A percentile compares a stretch with the other conserved stretches of the same genome.
Evolutionary conservation across 371 early-diverging fungal genomes (phyloP).

Genomic region (Chytridium lagenaria): DNA sequence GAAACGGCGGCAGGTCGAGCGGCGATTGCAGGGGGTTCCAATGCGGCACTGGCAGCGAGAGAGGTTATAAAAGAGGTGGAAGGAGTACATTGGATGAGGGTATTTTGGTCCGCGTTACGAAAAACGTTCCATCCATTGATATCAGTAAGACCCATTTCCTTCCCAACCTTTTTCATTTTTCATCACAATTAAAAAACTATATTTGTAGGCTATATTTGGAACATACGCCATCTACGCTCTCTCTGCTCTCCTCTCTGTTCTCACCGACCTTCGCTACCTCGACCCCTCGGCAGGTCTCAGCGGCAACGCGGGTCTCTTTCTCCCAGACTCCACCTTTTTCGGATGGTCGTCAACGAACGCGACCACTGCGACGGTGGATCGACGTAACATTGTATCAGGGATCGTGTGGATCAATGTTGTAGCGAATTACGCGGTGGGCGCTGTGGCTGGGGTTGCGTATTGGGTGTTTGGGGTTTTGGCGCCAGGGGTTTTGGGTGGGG

Average conservation of each 20-base stretch:
- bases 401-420: constrained; percentile 36
- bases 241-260: constrained; percentile 12
- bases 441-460: constrained; percentile 27
- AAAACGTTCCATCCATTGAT: constrained; percentile 30
- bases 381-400: constrained; percentile 15
- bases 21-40: background rate
- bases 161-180: background rate
- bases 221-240: constrained; percentile 15
- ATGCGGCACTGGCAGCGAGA: background rate
- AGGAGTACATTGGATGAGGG: background rate
- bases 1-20: background rate
- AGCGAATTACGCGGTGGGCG: constrained; percentile 35
- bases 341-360: constrained; percentile 18
- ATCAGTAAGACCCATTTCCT: constrained; percentile 15
- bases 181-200: background rate
- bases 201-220: constrained; percentile 18
- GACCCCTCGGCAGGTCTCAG: background rate
- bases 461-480: constrained; percentile 19
- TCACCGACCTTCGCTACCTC: constrained; percentile 7
- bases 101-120: constrained; percentile 15
- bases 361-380: constrained; percentile 1
- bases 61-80: background rate
- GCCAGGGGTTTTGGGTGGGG: constrained; percentile 8
- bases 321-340: constrained; percentile 26
- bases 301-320: background rate